Percentiles rank a stretch among this genome's conserved stretches.
Evolutionary conservation across 2,329 filamentous ascomycete species (phyloP).

Genomic region (Nothopassalora personata): DNA sequence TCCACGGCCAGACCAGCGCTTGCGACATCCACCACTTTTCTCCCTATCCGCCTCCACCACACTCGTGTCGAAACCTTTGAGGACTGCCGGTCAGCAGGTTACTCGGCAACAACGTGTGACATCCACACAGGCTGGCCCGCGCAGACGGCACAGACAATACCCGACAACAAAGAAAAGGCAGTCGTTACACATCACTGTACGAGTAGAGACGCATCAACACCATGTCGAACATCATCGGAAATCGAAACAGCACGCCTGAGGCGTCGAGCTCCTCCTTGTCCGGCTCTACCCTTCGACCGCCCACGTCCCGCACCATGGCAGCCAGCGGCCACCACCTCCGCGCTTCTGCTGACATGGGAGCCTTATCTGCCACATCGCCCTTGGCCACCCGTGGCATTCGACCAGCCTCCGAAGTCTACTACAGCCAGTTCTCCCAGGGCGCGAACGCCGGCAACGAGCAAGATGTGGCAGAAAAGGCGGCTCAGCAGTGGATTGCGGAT

Average conservation of each 20-base stretch:
- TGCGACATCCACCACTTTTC: not conserved
- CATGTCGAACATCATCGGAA: slow-evolving; percentile 53
- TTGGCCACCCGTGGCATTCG: slow-evolving; percentile 74
- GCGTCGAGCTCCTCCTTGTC: slow-evolving; percentile 70
- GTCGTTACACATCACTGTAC: slow-evolving; percentile 5
- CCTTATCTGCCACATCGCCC: slow-evolving; percentile 60
- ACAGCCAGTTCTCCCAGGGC: slow-evolving; percentile 67
- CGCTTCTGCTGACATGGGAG: slow-evolving; percentile 92
- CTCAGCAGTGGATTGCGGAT: slow-evolving; percentile 97
- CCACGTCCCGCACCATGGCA: slow-evolving; percentile 49
- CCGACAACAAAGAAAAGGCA: slow-evolving; percentile 2
- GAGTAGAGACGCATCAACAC: slow-evolving; percentile 13
- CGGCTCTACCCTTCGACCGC: slow-evolving; percentile 71
- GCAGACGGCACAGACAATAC: slow-evolving; percentile 4
- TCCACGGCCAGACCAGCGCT: no score
- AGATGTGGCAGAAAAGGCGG: slow-evolving; percentile 85
- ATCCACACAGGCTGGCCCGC: slow-evolving; percentile 8
- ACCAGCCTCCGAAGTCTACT: slow-evolving; percentile 88
- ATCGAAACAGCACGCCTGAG: slow-evolving; percentile 96
- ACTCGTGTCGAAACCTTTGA: slow-evolving; percentile 57
- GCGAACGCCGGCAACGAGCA: slow-evolving; percentile 65
- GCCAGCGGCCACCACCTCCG: slow-evolving; percentile 74
- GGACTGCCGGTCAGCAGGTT: slow-evolving; percentile 83
- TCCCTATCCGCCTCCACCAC: not conserved
- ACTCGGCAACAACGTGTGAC: slow-evolving; percentile 29